Evolutionary conservation across 1,139 yeast species (phyloP).

Genomic region (Candida gigantensis): DNA sequence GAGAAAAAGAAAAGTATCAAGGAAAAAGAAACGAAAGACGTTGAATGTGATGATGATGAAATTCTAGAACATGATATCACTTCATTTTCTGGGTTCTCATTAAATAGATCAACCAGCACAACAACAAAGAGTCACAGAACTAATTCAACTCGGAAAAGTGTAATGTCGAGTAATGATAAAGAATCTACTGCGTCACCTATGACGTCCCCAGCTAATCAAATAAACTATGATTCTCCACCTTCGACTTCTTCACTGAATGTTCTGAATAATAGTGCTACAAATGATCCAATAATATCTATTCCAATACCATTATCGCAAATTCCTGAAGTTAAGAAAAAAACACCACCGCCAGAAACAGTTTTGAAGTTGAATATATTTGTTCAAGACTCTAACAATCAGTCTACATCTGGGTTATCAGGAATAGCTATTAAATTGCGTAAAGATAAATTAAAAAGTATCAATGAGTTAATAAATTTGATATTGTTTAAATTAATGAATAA

Average conservation of each 20-base stretch:
- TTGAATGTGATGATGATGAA: no score
- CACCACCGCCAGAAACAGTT: not conserved
- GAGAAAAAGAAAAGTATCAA: no score
- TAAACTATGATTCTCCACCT: not conserved
- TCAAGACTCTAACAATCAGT: not conserved
- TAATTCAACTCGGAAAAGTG: not conserved
- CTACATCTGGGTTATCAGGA: no score
- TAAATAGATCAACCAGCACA: not conserved
- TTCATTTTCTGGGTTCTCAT: slow-evolving; percentile 5
- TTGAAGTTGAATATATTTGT: slow-evolving; percentile 7
- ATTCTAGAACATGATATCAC: slow-evolving; percentile 2
- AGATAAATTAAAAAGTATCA: slow-evolving; percentile 24
- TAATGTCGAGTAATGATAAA: not conserved
- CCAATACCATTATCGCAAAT: not conserved
- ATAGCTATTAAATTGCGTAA: slow-evolving; percentile 28
- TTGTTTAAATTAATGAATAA: slow-evolving; percentile 21
- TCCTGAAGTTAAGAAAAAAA: no score
- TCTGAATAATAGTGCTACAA: no score
- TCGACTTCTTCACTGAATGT: not conserved
- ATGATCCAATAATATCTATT: not conserved
- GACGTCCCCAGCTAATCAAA: not conserved
- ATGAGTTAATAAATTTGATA: slow-evolving; percentile 30
- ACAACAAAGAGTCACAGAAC: not conserved
- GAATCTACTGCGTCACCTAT: slow-evolving; percentile 1
- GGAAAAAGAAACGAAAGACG: no score